Conservation (phyloP, 2,329 filamentous ascomycete species). For the Colletotrichum scovillei region DNA sequence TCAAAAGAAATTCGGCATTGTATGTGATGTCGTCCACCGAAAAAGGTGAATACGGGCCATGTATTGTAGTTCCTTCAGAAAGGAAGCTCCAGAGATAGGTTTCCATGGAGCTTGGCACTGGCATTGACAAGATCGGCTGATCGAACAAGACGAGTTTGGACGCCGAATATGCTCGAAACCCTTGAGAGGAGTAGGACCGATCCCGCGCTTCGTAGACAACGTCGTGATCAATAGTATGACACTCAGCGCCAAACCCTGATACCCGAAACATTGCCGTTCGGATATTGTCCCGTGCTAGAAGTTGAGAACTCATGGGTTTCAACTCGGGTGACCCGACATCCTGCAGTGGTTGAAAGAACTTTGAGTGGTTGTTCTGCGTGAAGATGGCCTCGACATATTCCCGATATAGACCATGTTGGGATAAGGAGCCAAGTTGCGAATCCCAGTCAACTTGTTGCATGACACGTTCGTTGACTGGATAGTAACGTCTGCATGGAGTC, state of each 20-base stretch:
- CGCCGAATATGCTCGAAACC: background rate
- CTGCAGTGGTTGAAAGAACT: background rate
- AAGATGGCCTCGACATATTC: slow-evolving; percentile 49
- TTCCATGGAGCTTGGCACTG: slow-evolving; percentile 36
- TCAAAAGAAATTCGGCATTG: background rate
- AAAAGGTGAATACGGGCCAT: background rate
- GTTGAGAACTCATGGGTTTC: background rate
- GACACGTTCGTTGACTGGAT: slow-evolving; percentile 49
- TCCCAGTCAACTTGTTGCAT: slow-evolving; percentile 63
- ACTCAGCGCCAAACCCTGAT: slow-evolving; percentile 43
- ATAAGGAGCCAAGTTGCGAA: slow-evolving; percentile 47
- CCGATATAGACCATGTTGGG: slow-evolving; percentile 58
- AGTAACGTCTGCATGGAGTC: slow-evolving; percentile 57
- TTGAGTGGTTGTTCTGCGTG: slow-evolving; percentile 36
- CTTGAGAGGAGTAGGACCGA: background rate
- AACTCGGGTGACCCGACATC: background rate
- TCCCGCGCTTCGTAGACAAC: background rate
- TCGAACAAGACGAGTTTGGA: background rate
- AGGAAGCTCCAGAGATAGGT: background rate
- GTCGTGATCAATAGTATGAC: slow-evolving; percentile 25
- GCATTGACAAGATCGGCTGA: background rate
- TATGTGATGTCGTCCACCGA: background rate
- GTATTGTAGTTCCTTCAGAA: background rate
- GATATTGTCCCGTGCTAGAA: slow-evolving; percentile 40
- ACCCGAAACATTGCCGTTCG: slow-evolving; percentile 54